phyloP scores from a whole-genome alignment of 495 filamentous ascomycete genomes.

The Aspergillus funiculosus region DNA sequence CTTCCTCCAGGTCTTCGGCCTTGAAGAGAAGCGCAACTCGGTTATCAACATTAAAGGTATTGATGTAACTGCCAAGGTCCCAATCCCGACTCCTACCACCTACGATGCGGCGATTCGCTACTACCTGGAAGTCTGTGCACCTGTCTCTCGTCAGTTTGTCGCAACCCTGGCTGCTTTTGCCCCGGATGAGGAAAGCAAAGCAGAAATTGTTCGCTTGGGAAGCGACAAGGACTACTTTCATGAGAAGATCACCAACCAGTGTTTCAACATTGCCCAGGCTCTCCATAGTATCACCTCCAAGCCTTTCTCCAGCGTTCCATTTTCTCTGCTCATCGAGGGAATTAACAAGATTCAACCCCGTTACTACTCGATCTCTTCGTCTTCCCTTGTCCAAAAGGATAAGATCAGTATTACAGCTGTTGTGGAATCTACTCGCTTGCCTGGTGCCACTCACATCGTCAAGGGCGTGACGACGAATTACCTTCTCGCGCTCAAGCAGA shows the following conservation, averaged over 20 bases:
- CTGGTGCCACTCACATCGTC: constrained; percentile 73
- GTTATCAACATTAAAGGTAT: constrained; percentile 90
- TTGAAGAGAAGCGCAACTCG: constrained; percentile 67
- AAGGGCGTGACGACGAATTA: constrained; percentile 98
- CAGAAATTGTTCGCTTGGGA: constrained; percentile 82
- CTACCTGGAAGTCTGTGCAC: constrained; percentile 94
- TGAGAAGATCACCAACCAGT: constrained; percentile 71
- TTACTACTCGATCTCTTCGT: constrained; percentile 99
- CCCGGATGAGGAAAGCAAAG: constrained; percentile 74
- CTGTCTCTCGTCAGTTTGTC: constrained; percentile 94
- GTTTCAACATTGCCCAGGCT: constrained; percentile 85
- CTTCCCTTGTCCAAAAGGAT: constrained; percentile 87
- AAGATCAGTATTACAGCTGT: constrained; percentile 93
- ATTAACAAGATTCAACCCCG: constrained; percentile 92
- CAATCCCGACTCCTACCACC: constrained; percentile 94
- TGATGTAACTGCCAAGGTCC: constrained; percentile 93
- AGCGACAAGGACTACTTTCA: constrained; percentile 96
- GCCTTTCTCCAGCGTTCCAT: constrained; percentile 78
- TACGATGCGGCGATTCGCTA: constrained; percentile 92
- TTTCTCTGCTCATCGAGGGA: constrained; percentile 92
- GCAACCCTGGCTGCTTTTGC: constrained; percentile 83
- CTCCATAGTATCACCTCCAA: constrained; percentile 68
- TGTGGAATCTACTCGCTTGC: constrained; percentile 74
- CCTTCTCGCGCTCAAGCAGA: constrained; percentile 90
- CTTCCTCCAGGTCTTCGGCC: constrained; percentile 73